These are phyloP conservation scores for Colletotrichum costaricense DNA, from an alignment of 2,329 filamentous ascomycete species.

Conservation along the genomic window DNA sequence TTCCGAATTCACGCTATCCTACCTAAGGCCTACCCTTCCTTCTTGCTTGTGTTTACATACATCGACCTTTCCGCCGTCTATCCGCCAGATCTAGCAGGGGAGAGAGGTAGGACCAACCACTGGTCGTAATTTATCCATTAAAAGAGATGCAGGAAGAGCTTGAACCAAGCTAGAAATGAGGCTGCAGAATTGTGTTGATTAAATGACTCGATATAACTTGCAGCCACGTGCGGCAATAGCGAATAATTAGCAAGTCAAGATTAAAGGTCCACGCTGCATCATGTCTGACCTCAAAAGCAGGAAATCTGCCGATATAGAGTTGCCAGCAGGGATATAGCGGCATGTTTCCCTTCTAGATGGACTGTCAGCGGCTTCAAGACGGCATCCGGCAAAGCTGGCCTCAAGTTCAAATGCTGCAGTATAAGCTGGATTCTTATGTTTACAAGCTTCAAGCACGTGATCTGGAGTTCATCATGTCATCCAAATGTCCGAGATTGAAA, in stretches of 20 bases:
- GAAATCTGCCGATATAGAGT: neutral
- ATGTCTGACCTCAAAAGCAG: neutral
- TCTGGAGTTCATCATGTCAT: too few relatives aligned
- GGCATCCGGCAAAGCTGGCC: neutral
- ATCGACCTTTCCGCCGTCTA: too few relatives aligned
- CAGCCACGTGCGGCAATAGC: neutral
- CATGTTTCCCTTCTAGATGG: neutral
- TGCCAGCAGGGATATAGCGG: neutral
- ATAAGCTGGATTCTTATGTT: too few relatives aligned
- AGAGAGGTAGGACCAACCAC: too few relatives aligned
- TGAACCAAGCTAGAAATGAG: neutral
- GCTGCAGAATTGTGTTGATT: neutral
- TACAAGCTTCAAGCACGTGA: too few relatives aligned
- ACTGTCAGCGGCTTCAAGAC: neutral
- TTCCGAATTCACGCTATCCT: too few relatives aligned
- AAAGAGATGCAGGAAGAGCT: too few relatives aligned
- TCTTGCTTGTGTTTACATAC: too few relatives aligned
- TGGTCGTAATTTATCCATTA: too few relatives aligned
- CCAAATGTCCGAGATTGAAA: too few relatives aligned
- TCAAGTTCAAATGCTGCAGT: neutral
- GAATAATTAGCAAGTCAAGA: neutral
- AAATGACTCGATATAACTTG: neutral
- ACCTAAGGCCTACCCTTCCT: too few relatives aligned
- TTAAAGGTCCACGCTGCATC: neutral
- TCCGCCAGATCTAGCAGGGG: too few relatives aligned